Conservation (phyloP, 2,329 filamentous ascomycete species). For the Emmonsiellopsis sp. region DNA sequence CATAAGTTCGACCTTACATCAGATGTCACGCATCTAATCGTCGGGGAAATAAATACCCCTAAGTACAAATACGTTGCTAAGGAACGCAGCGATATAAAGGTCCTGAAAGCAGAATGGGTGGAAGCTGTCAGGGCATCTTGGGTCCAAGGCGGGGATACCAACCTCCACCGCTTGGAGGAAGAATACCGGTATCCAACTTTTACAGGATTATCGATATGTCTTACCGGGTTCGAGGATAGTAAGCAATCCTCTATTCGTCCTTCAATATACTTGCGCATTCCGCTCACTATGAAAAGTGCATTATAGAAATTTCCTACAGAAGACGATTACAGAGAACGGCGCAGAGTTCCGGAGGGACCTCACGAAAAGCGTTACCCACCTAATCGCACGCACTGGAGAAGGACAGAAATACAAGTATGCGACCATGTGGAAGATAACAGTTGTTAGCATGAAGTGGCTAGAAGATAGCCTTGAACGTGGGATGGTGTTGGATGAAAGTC, state of each 20-base stretch:
- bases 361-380: constrained; percentile 75
- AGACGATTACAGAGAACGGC: constrained; percentile 59
- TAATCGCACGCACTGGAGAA: constrained; percentile 68
- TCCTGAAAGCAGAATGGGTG: constrained; percentile 76
- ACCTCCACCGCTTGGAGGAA: constrained; percentile 61
- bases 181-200: constrained; percentile 40
- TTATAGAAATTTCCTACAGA: constrained; percentile 62
- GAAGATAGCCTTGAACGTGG: constrained; percentile 72
- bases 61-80: constrained; percentile 95
- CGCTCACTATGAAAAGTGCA: background rate
- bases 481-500: constrained; percentile 82
- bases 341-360: constrained; percentile 83
- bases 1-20: constrained; percentile 91
- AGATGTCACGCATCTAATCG: constrained; percentile 88
- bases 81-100: constrained; percentile 74
- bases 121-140: constrained; percentile 70
- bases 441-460: constrained; percentile 80
- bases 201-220: constrained; percentile 51
- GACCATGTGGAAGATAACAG: constrained; percentile 68
- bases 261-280: background rate
- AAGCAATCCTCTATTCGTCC: constrained; percentile 17
- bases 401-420: constrained; percentile 89
- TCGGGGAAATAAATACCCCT: constrained; percentile 77
- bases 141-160: constrained; percentile 68
- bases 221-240: constrained; percentile 63